These are phyloP conservation scores for Orychophragmus violaceus DNA, from an alignment of 345 rosid genomes.

Conservation along the genomic window DNA sequence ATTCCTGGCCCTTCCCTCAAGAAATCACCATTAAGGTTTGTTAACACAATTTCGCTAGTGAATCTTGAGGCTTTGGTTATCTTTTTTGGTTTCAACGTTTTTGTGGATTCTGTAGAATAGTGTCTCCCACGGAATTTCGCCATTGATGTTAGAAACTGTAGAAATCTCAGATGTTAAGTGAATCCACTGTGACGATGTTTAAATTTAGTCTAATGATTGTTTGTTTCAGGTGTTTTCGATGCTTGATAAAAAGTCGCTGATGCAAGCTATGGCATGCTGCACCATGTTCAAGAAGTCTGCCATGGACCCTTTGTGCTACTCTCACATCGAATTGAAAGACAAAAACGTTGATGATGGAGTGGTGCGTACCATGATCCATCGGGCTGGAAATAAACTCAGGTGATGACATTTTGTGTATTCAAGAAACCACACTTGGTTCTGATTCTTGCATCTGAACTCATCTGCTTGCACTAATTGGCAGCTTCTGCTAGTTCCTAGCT, in stretches of 20 bases:
- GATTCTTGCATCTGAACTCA: too few species aligned
- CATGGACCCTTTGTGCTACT: conserved; percentile 64
- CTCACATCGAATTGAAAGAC: conserved; percentile 51
- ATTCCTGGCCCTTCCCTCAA: conserved; percentile 64
- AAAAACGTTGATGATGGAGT: conserved; percentile 54
- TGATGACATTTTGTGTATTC: conserved; percentile 29
- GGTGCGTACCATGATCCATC: conserved; percentile 58
- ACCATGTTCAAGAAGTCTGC: conserved; percentile 73
- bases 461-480: not conserved
- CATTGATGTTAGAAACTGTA: too few species aligned
- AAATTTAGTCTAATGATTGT: not conserved
- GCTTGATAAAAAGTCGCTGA: conserved; percentile 72
- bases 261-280: conserved; percentile 64
- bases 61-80: not conserved
- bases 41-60: not conserved
- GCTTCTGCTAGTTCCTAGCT: not conserved
- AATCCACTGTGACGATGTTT: not conserved
- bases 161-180: too few species aligned
- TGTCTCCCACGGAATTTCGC: too few species aligned
- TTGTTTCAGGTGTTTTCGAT: conserved; percentile 53
- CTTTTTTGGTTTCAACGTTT: not conserved
- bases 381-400: conserved; percentile 70
- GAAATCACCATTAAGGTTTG: conserved; percentile 69
- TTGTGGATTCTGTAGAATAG: not conserved
- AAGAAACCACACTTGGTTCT: not conserved